Evolutionary conservation across 2,329 filamentous ascomycete genomes (phyloP).

Genomic region (Curvularia verruculosa): DNA sequence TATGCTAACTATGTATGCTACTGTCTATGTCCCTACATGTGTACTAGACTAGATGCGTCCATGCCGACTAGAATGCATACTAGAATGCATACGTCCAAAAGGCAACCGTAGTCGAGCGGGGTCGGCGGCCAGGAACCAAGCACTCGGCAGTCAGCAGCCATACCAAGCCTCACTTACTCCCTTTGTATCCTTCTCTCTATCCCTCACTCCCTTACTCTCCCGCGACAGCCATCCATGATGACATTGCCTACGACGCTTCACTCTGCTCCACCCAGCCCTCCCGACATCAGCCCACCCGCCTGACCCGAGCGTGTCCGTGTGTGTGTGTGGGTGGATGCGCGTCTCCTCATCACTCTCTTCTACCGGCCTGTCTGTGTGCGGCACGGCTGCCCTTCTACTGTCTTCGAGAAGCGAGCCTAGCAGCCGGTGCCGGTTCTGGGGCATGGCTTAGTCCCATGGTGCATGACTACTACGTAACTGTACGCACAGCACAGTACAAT

Average conservation of each 20-base stretch:
- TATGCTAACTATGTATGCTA: too few relatives aligned
- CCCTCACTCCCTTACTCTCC: too few relatives aligned
- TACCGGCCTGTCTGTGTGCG: constrained; percentile 4
- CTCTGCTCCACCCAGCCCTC: not conserved
- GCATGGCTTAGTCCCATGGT: too few relatives aligned
- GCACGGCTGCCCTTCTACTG: constrained; percentile 27
- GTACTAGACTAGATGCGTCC: too few relatives aligned
- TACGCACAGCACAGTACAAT: too few relatives aligned
- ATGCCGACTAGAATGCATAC: too few relatives aligned
- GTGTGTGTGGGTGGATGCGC: constrained; percentile 8
- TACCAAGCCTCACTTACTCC: not conserved
- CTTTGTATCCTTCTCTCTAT: too few relatives aligned
- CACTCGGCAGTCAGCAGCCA: constrained; percentile 5
- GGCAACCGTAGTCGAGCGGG: not conserved
- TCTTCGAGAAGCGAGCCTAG: constrained; percentile 38
- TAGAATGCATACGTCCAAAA: too few relatives aligned
- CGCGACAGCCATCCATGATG: too few relatives aligned
- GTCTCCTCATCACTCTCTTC: constrained; percentile 17
- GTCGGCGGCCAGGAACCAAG: constrained; percentile 12
- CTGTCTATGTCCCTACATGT: too few relatives aligned
- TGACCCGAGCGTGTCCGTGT: constrained; percentile 1
- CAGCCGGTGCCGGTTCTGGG: not conserved
- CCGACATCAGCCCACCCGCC: constrained; percentile 2
- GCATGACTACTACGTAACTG: too few relatives aligned
- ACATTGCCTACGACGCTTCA: too few relatives aligned